Base-by-base conservation (phyloP, 2,329 filamentous ascomycete genomes). In the Hypoxylon sp. region DNA sequence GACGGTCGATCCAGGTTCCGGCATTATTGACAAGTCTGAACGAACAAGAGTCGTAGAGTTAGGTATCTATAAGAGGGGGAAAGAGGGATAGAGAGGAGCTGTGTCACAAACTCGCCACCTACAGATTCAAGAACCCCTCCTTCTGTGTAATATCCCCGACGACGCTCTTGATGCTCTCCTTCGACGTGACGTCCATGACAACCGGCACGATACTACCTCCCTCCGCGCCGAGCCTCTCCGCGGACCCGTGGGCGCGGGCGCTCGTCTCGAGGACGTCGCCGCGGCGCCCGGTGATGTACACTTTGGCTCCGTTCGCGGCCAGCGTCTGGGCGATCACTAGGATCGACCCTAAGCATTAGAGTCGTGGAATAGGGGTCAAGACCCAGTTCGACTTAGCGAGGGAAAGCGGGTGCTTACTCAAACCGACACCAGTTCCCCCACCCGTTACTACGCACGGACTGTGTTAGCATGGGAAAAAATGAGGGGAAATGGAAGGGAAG, bases 41-140 rank as follows among this genome's bases (percentile, higher is more conserved):
- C n/a, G 44, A 10, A 20, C 0, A 13, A 10, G 2, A 6, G 26
- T 39, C 37, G 19, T 7, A 46, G 7, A 13, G 28, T 15, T 5
- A 22, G 20, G 4, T 8, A 11, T 13, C 22, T 46, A 1, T 4
- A 32, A 2, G 7, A n/a, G 2, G 3, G 24, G 11, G 6, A 17
- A 24, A 43, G 39, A 5, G 20, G 15, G 22, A 19, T 8, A 15
- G n/a, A n/a, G 24, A 19, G 32, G 28, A 6, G 43, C 32, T 32
- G 6, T 30, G 37, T 15, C 49, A 43, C n/a, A 30, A 6, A 10
- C 11, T 15, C 11, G 13, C 15, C 8, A 64, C 71, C 66, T 43
- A 74, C 47, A 87, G 71, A 58, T 87, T 82, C 28, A 87, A 81
- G 3, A 81, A 79, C 1, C 80, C 76, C 68, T 87, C 84, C 61